Evolutionary conservation across 192 early-diverging fungal species (phyloP), one percentile per base, ranked within the genome.

Genomic region (Coemansia sp.): DNA sequence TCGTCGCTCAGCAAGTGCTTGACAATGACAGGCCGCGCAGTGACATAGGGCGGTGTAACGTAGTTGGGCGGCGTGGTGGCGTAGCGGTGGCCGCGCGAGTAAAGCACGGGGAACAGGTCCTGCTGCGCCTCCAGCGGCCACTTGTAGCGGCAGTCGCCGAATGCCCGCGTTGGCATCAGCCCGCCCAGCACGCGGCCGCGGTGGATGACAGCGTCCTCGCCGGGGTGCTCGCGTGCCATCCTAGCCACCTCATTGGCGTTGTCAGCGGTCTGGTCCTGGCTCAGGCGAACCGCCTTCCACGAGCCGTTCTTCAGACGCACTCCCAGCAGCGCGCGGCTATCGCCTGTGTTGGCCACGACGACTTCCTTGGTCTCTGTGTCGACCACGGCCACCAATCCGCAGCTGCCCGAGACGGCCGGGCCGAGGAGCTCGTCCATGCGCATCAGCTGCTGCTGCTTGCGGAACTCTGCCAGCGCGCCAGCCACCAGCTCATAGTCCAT

Each of bases 41-140:
- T 88, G 21, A 93, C 76, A 58, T 92, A 90, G 14, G 89, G 86
- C 21, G 88, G 88, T 14, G 92, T 86, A 1, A 70, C 75, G 55
- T 81, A 84, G 33, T 81, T 59, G 0, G 63, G 52, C 35, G 75
- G 76, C 52, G 52, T 55, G 14, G 52, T 55, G 2, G 52, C 52
- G 52, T 55, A 12, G 52, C 52, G 59, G 58, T 69, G 38, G 34
- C 77, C 78, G 8, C 56, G 53, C 18, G 53, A 34, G 35, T 66
- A 45, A 8, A 66, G 39, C 11, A 42, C 12, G 16, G 65, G 65
- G 38, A 66, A 34, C 52, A 55, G 16, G 18, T 61, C 42, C 48
- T 89, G 83, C 62, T 84, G 77, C 47, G 74, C 50, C 64, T 82
- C 69, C 6, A 61, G 18, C 37, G 86, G 59, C 89, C 89, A 88